A percentile compares a stretch with the other conserved stretches of the same genome.
phyloP scores from a whole-genome alignment of 2,329 filamentous ascomycete species.

The Podosphaera xanthii region DNA sequence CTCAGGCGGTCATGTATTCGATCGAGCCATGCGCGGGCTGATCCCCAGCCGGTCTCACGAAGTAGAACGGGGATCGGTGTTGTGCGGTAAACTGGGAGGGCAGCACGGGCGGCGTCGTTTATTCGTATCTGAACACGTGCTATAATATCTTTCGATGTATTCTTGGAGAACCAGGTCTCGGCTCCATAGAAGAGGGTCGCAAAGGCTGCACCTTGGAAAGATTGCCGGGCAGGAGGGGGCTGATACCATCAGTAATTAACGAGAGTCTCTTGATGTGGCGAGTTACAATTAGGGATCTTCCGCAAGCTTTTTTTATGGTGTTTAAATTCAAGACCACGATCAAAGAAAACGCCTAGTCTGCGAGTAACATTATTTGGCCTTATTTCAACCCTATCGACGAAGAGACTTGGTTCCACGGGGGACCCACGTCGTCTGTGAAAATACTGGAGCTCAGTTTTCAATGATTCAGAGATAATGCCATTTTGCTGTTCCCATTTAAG shows the following conservation, averaged over 20 bases:
- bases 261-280: not conserved
- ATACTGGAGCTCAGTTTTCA: too few species aligned
- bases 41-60: not conserved
- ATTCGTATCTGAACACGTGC: not conserved
- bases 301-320: not conserved
- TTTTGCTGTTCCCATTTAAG: too few species aligned
- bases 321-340: not conserved
- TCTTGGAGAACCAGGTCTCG: not conserved
- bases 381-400: not conserved
- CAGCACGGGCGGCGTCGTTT: not conserved
- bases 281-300: not conserved
- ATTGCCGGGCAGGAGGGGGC: not conserved
- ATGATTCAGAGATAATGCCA: too few species aligned
- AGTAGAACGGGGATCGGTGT: not conserved
- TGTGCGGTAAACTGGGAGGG: not conserved
- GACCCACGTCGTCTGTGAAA: not conserved
- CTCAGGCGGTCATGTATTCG: not conserved
- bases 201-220: not conserved
- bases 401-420: not conserved
- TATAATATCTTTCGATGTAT: not conserved
- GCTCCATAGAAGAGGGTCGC: not conserved
- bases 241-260: not conserved
- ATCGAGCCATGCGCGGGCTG: not conserved
- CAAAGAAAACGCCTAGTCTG: not conserved
- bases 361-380: not conserved